Base-by-base conservation (phyloP, 371 early-diverging fungal genomes). In the Apophysomyces elegans region DNA sequence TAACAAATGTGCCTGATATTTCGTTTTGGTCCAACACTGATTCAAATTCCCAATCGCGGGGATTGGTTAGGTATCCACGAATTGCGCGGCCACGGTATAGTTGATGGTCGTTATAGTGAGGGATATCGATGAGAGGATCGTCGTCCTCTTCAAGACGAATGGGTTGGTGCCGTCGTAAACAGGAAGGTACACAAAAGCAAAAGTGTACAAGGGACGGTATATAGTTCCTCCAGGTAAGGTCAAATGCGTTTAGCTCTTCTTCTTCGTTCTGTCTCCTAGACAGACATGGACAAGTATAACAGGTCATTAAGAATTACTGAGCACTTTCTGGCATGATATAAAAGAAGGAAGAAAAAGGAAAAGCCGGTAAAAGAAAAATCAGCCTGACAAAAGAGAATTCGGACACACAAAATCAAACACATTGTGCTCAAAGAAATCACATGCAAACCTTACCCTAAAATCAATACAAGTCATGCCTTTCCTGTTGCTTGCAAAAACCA, bases 141-240 rank as follows among this genome's bases (percentile, higher is more conserved):
- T 78, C 73, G 44, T 79, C 73, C 16, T 74, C 75, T 35, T 75
- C 79, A 9, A 76, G 60, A 13, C 66, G 79, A 61, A 76, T 76
- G 14, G 47, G 60, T 46, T 57, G 69, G 46, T 57, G 54, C 38
- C 64, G 63, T 16, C 37, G 61, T 21, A 43, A 37, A n/a, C 59
- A 64, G 11, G 36, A 66, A 9, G 64, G 65, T 37, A 66, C n/a
- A 37, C 78, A 78, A 26, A 63, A 66, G 21, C 67, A 71, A 39
- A 77, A 62, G 16, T 71, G 74, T 13, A 70, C 65, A 32, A 62
- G 21, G 21, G 74, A 78, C 21, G 82, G 79, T 46, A 81, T 45
- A 56, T 81, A 81, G 50, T 81, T 79, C 58, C 71, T 67, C 82
- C 82, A 81, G 5, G 82, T 81, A 26, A 81, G 64, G 56, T 81